phyloP scores from a whole-genome alignment of 2,329 filamentous ascomycete genomes.

The Volutella citrinella region DNA sequence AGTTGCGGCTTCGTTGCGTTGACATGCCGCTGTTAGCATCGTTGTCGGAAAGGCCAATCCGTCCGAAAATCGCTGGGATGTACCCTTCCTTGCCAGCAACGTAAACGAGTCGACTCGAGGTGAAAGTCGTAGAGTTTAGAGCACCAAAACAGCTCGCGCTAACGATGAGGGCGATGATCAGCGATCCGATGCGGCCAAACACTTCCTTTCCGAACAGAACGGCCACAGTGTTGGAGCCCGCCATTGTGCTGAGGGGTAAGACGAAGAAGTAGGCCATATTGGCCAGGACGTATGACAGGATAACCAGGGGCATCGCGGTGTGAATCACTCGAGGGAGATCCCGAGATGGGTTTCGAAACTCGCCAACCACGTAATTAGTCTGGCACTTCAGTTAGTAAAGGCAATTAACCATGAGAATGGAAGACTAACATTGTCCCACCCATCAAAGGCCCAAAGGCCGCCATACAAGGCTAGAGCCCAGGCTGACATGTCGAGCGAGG shows the following conservation, averaged over 20 bases:
- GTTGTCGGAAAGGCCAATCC: constrained; percentile 66
- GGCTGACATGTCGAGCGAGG: constrained; percentile 72
- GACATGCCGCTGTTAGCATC: constrained; percentile 38
- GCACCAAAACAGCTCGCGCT: constrained; percentile 91
- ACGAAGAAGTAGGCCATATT: constrained; percentile 96
- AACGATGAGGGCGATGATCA: constrained; percentile 85
- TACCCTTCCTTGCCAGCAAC: constrained; percentile 94
- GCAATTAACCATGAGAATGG: background rate
- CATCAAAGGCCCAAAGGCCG: constrained; percentile 96
- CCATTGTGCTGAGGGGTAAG: constrained; percentile 74
- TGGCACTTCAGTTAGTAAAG: constrained; percentile 37
- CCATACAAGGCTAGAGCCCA: constrained; percentile 96
- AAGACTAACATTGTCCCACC: constrained; percentile 88
- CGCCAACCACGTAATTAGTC: constrained; percentile 97
- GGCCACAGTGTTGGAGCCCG: constrained; percentile 89
- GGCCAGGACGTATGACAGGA: constrained; percentile 83
- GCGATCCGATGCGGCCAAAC: constrained; percentile 77
- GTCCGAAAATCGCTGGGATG: constrained; percentile 78
- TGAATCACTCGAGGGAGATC: constrained; percentile 95
- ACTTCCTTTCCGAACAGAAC: constrained; percentile 90
- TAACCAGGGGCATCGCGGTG: constrained; percentile 92
- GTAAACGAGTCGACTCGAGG: constrained; percentile 86
- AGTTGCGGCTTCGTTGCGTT: constrained; percentile 49
- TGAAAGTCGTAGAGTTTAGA: constrained; percentile 92
- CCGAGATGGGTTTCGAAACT: constrained; percentile 86